Evolutionary conservation across 352 stramenopile species (phyloP), one percentile per base, ranked within the genome.

Genomic region (Phytopythium sindhum): DNA sequence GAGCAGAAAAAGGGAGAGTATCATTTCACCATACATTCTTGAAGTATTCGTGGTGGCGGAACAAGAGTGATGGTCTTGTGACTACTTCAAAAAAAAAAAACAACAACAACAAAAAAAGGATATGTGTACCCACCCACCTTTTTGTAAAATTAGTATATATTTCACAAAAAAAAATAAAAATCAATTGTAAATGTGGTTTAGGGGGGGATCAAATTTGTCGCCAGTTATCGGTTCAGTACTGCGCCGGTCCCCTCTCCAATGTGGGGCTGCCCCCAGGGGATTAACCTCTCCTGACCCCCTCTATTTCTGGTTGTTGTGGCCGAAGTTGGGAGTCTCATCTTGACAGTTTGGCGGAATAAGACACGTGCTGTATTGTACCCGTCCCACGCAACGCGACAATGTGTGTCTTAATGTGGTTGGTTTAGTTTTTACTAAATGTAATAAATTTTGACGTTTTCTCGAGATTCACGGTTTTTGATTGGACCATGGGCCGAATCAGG

Each of bases 211-310:
- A 57, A 57, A 41, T 50, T 60, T 61, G 26, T 37, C 23, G 55
- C 54, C 54, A 60, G 54, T 35, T 48, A 24, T 52, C 23, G n/a
- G 55, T 51, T 33, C 55, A 51, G 55, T 23, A 4, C 55, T 15
- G 24, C 8, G 17, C 55, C 39, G 53, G 23, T 35, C n/a, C 6
- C 31, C 28, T 28, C 15, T 19, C 50, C 41, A 15, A 29, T 11
- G 2, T 57, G 19, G 51, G 29, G 28, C 48, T 21, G 12, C 5
- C 19, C 6, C 4, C 4, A 8, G 31, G 31, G 31, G 31, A 35
- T 39, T 10, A 10, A 2, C 33, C 33, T 10, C 33, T 35, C 31
- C 31, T 8, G 31, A 17, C 29, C 28, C 26, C 26, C 17, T 7
- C 28, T 28, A n/a, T 29, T 23, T 28, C 17, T 23, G 17, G 12